These are phyloP conservation scores for Microdochium bolleyi DNA, from an alignment of 2,329 filamentous ascomycete genomes.

Conservation along the genomic window DNA sequence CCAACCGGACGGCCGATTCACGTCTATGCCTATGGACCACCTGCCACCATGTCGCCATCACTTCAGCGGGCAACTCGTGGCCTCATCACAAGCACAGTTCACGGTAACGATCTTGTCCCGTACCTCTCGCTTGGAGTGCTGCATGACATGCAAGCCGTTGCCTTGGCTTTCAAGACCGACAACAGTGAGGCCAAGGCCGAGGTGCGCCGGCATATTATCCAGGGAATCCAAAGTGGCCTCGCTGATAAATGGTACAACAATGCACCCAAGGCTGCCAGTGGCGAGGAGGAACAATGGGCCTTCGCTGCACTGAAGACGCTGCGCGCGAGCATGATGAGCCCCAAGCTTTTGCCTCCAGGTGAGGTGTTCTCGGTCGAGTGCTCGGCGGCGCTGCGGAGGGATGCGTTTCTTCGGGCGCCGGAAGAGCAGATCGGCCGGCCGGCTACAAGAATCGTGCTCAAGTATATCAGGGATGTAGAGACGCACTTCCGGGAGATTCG, in stretches of 20 bases:
- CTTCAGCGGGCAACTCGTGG: conserved; percentile 64
- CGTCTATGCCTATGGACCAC: conserved; percentile 72
- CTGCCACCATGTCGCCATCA: conserved; percentile 62
- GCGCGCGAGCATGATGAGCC: conserved; percentile 58
- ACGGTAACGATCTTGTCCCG: conserved; percentile 67
- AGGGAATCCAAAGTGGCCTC: conserved; percentile 53
- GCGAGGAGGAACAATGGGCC: conserved; percentile 62
- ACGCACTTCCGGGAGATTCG: conserved; percentile 60
- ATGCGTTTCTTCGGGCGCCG: conserved; percentile 46
- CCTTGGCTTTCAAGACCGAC: conserved; percentile 66
- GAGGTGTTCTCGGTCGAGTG: conserved; percentile 70
- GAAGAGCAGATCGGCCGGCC: conserved; percentile 51
- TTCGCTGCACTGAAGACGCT: conserved; percentile 59
- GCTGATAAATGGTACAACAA: conserved; percentile 52
- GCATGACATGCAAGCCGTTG: conserved; percentile 66
- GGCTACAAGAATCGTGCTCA: conserved; percentile 60
- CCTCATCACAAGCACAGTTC: conserved; percentile 66
- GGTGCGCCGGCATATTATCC: conserved; percentile 59
- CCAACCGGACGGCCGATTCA: conserved; percentile 65
- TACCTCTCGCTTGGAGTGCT: conserved; percentile 65
- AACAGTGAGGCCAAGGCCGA: conserved; percentile 59
- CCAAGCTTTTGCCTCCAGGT: conserved; percentile 66
- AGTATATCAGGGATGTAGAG: conserved; percentile 65
- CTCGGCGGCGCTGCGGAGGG: conserved; percentile 56
- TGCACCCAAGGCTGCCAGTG: conserved; percentile 24